Evolutionary conservation across 2,329 filamentous ascomycete species (phyloP), one percentile per base, ranked within the genome.

Genomic region (Calonectria pseudoreteaudii): DNA sequence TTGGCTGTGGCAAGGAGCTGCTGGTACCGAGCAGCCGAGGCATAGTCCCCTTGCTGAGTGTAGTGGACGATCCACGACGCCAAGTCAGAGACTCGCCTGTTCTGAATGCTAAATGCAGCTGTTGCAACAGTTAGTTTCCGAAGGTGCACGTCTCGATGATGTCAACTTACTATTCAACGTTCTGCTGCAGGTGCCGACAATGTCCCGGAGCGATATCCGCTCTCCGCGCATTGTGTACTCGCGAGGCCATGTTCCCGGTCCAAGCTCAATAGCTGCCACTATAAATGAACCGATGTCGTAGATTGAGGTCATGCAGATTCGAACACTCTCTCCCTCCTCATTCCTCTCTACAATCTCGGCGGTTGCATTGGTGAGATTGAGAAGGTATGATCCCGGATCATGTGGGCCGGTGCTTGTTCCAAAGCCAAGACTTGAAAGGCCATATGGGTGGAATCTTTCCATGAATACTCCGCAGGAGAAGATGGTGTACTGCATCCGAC

Each of bases 391-490:
- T 7, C 93, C 93, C 75, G 92, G 89, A 18, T 85, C 85, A 11
- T 86, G 84, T 28, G 91, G 85, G 23, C 89, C 88, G 52, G 87
- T 88, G n/a, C 88, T 87, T 34, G 80, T 79, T 0, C 93, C 93
- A 60, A 95, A 91, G 41, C 88, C 86, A 68, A 91, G 87, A 23
- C 87, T 85, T 16, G 87, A 86, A 72, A 95, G 87, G 0, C 94
- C 94, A 4, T 90, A 91, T 0, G 91, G 92, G 26, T 91, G 91
- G 79, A 95, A 95, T 0, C 93, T 87, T 81, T 95, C 94, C 86
- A 95, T 95, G 76, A 95, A 91, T 36, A 95, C 84, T 26, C 94
- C 94, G 78, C 94, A 95, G 0, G 92, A 90, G 83, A 95, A 95
- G 31, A 92, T 87, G 0, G 93, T 95, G 74, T 90, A 94, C 52